Conservation (phyloP, 2,329 filamentous ascomycete species). For the Alternaria solani region DNA sequence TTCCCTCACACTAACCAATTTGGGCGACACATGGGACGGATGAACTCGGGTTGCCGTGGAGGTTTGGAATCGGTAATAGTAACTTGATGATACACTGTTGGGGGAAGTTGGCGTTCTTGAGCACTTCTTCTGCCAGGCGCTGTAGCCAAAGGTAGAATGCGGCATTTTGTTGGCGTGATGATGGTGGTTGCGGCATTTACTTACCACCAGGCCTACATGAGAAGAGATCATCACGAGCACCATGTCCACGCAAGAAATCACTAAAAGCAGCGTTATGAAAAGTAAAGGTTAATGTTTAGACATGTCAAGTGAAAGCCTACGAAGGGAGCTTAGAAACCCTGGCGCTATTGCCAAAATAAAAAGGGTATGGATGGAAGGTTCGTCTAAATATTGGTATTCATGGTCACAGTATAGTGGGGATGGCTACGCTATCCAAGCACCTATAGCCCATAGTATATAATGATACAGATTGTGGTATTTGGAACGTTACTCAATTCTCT, state of each 20-base stretch:
- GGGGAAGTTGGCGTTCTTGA: not conserved
- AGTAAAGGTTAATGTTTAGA: not conserved
- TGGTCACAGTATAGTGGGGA: not conserved
- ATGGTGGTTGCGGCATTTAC: constrained; percentile 3
- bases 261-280: not conserved
- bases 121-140: not conserved
- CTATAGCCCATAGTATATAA: constrained; percentile 24
- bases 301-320: not conserved
- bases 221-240: not conserved
- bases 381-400: constrained; percentile 2
- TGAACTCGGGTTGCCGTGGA: not conserved
- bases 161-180: constrained; percentile 1
- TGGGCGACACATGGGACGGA: not conserved
- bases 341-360: not conserved
- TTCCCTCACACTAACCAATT: not conserved
- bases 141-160: not conserved
- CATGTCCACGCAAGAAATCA: not conserved
- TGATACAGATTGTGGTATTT: constrained; percentile 34
- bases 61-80: not conserved
- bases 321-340: not conserved
- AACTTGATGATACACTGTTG: not conserved
- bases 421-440: not conserved
- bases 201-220: not conserved
- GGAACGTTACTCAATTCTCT: not conserved
- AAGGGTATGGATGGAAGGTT: not conserved